Evolutionary conservation across 2,329 filamentous ascomycete genomes (phyloP).

Genomic region (Botrytis galanthina): DNA sequence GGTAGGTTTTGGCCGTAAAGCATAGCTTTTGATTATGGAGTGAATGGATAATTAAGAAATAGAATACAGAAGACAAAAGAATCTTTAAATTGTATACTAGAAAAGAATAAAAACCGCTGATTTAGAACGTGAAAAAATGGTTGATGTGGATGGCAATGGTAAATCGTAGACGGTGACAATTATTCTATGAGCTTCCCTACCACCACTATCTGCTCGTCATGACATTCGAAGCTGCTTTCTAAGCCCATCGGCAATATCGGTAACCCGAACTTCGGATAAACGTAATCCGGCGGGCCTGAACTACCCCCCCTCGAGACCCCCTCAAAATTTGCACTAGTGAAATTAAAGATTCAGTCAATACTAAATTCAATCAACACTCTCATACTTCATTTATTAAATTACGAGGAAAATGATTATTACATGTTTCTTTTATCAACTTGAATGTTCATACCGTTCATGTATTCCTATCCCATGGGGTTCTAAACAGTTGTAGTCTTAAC

Average conservation of each 20-base stretch:
- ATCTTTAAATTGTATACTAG: not conserved
- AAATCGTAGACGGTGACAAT: slow-evolving; percentile 6
- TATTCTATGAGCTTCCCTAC: slow-evolving; percentile 20
- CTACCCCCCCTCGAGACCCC: not conserved
- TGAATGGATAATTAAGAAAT: slow-evolving; percentile 1
- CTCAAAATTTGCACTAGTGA: not conserved
- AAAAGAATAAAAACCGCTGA: not conserved
- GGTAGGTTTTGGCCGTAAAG: slow-evolving; percentile 62
- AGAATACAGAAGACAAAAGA: not conserved
- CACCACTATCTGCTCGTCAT: slow-evolving; percentile 18
- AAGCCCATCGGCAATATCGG: slow-evolving; percentile 19
- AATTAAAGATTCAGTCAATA: not conserved
- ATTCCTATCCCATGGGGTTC: not conserved
- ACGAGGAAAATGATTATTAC: not conserved
- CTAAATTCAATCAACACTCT: not conserved
- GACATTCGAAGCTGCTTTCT: slow-evolving; percentile 19
- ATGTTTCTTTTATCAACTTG: not conserved
- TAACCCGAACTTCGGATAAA: slow-evolving; percentile 14
- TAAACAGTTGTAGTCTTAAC: not conserved
- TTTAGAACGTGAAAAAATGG: not conserved
- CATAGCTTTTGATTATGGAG: slow-evolving; percentile 44
- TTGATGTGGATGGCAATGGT: slow-evolving; percentile 9
- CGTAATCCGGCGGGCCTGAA: not conserved
- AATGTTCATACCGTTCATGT: not conserved
- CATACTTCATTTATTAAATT: not conserved